A percentile compares a stretch with the other conserved stretches of the same genome.
Conservation (phyloP, 2,329 filamentous ascomycete species). For the Pyrenophora teres region DNA sequence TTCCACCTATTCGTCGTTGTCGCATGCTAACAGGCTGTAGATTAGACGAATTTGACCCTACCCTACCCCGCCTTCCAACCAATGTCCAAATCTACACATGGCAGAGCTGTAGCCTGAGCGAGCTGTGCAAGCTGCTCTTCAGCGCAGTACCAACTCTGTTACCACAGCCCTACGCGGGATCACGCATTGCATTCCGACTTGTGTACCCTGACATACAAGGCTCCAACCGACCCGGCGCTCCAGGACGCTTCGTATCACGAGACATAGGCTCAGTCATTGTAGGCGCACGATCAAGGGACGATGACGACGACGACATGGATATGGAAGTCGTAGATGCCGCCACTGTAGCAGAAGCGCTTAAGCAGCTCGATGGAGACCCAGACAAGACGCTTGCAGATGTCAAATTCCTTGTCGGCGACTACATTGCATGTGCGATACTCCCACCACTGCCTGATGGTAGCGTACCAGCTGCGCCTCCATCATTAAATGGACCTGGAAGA, state of each 20-base stretch:
- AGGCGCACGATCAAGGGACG: slow-evolving; percentile 49
- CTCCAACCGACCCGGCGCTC: slow-evolving; percentile 48
- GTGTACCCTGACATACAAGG: slow-evolving; percentile 76
- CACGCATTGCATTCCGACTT: slow-evolving; percentile 83
- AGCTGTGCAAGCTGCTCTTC: slow-evolving; percentile 78
- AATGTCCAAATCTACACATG: slow-evolving; percentile 85
- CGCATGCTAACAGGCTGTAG: slow-evolving; percentile 48
- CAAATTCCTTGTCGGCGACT: slow-evolving; percentile 87
- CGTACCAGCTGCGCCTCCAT: slow-evolving; percentile 65
- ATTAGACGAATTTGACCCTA: slow-evolving; percentile 68
- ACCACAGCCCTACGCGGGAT: slow-evolving; percentile 75
- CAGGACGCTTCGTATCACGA: slow-evolving; percentile 72
- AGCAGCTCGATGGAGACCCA: slow-evolving; percentile 62
- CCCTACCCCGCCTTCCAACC: slow-evolving; percentile 61
- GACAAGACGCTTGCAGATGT: slow-evolving; percentile 76
- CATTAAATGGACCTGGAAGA: slow-evolving; percentile 44
- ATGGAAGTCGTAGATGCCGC: slow-evolving; percentile 18
- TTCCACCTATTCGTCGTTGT: no score
- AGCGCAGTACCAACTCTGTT: slow-evolving; percentile 70
- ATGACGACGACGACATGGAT: slow-evolving; percentile 14
- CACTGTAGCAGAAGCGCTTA: slow-evolving; percentile 40
- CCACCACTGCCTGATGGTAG: slow-evolving; percentile 75
- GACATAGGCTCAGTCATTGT: slow-evolving; percentile 84
- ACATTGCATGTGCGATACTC: slow-evolving; percentile 79
- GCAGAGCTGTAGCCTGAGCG: slow-evolving; percentile 77